Evolutionary conservation across 352 stramenopile genomes (phyloP), one percentile per base, ranked within the genome.

Genomic region (Phytophthora constricta): DNA sequence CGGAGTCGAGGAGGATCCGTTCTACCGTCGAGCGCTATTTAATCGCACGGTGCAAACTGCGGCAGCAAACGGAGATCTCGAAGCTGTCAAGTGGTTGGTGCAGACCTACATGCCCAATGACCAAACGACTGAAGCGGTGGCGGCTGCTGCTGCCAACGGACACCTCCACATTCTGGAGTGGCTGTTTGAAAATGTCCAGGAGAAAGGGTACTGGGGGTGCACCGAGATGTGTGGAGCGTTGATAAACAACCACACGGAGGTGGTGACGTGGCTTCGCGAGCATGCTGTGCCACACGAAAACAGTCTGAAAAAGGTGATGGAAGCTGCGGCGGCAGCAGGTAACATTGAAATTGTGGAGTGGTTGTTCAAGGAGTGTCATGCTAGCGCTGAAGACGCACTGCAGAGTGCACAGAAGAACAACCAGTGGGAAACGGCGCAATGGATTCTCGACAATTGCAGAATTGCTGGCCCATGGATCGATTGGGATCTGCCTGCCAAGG

Each of bases 111-210:
- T 63, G 17, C 16, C 43, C 1, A 14, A 45, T 1, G 58, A 59
- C 13, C 27, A 45, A 1, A 1, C 63, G 25, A 57, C 48, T 17
- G 27, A 61, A 17, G 47, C 52, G 5, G 48, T 65, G 22, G 34
- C 27, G 20, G 52, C 50, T 16, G 62, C 62, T 19, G 51, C 54
- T 26, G 22, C 37, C 23, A 27, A 55, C 27, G 62, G 62, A 54
- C 48, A 64, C 25, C 16, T 70, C 13, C 14, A 59, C 16, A 50
- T 70, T 26, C 14, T 70, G 16, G 11, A 65, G 48, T 70, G 49
- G 49, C 13, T 70, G 22, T 65, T 45, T 41, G 25, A 55, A 1
- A 53, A 58, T 23, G 31, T 43, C 37, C 49, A n/a, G 16, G 34
- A 22, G 4, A 42, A 51, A 1, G 16, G 27, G 19, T 65, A 60